Conservation (phyloP, 805 yeast species). For the Wickerhamomyces bovis region DNA sequence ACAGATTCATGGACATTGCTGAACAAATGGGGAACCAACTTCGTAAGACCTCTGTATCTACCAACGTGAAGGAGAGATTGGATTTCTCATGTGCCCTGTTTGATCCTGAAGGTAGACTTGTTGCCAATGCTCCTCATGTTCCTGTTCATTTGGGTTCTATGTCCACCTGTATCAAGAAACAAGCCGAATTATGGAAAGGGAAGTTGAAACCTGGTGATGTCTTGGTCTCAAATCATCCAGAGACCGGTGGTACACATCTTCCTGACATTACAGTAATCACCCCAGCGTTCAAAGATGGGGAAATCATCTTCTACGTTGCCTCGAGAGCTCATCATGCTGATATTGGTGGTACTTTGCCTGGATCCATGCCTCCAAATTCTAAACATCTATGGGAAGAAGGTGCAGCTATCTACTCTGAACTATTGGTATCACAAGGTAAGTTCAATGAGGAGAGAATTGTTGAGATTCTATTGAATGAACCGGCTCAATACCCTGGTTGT, state of each 20-base stretch:
- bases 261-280: slow-evolving; percentile 92
- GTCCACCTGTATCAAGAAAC: slow-evolving; percentile 72
- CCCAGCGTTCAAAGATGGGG: slow-evolving; percentile 65
- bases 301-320: slow-evolving; percentile 80
- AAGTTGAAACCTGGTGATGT: slow-evolving; percentile 69
- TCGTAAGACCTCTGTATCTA: slow-evolving; percentile 73
- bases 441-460: slow-evolving; percentile 72
- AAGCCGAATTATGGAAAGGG: slow-evolving; percentile 58
- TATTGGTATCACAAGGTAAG: slow-evolving; percentile 61
- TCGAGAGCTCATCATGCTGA: slow-evolving; percentile 96
- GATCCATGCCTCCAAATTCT: slow-evolving; percentile 92
- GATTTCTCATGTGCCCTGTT: slow-evolving; percentile 85
- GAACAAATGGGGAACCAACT: slow-evolving; percentile 83
- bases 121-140: slow-evolving; percentile 84
- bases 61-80: slow-evolving; percentile 76
- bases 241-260: slow-evolving; percentile 79
- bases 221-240: slow-evolving; percentile 73
- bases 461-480: slow-evolving; percentile 58
- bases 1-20: slow-evolving; percentile 85
- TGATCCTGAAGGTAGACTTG: slow-evolving; percentile 68
- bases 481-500: slow-evolving; percentile 79
- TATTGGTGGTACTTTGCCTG: slow-evolving; percentile 88
- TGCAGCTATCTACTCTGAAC: slow-evolving; percentile 75
- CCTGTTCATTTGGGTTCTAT: slow-evolving; percentile 86
- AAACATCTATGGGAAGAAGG: slow-evolving; percentile 86